Base-by-base conservation (phyloP, 2,329 filamentous ascomycete species). In the Hypoxylon sp. region DNA sequence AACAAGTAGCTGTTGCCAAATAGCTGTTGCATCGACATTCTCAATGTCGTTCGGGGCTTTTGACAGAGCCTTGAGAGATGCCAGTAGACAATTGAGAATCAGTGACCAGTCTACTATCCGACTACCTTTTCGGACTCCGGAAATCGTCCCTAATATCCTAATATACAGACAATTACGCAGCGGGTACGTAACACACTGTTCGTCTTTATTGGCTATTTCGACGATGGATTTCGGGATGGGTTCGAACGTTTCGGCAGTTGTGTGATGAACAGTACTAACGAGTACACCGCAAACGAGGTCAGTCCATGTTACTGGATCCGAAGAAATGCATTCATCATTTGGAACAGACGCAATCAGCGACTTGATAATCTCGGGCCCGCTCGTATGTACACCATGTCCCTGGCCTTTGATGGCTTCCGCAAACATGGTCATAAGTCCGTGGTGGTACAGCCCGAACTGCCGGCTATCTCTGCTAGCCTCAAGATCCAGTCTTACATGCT, bases 401-500 rank as follows among this genome's bases (percentile, higher is more conserved):
- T 88, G 85, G 15, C 88, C 87, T 79, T 91, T 91, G 73, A 88
- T 86, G 7, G 94, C 91, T 79, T 98, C 95, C 3, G 93, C 90
- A 75, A 98, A 93, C 85, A 98, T 91, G 17, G 89, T 92, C 93
- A 97, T 98, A 50, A 98, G 80, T 61, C 95, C 96, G 77, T 97
- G 90, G 69, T 92, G 91, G 78, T 97, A 97, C 13, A 93, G 85
- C 11, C 84, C 83, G 67, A 88, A 88, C 67, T 90, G 86, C 44
- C 85, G 85, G 11, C 85, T 83, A n/a, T 84, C 85, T 32, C 80
- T 80, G 58, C 83, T 80, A 37, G 81, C 82, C 54, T 85, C 73
- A 55, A 97, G 83, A 75, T 97, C 93, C 10, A 88, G 81, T 54
- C 93, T 87, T 0, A 92, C 89, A 79, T 94, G 91, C 11, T 86